Evolutionary conservation across 1,284 basidiomycete genomes (phyloP).

Genomic region (Sporisorium graminicola): DNA sequence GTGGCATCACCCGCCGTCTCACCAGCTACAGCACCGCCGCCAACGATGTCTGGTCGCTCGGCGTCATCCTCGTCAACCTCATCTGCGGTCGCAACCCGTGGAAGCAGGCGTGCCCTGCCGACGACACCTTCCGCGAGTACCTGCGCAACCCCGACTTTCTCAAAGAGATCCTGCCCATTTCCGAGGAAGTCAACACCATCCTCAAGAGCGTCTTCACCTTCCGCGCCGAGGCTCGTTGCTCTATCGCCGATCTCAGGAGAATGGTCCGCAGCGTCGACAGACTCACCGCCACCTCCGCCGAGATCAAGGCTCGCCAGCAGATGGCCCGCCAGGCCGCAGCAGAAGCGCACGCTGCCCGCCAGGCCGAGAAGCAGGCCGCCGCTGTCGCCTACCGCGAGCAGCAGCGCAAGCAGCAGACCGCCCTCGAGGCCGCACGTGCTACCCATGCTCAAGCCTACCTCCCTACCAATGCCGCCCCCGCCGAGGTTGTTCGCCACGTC

Average conservation of each 20-base stretch:
- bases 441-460: constrained; percentile 27
- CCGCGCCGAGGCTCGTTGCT: constrained; percentile 61
- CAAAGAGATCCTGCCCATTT: constrained; percentile 67
- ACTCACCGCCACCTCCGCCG: constrained; percentile 64
- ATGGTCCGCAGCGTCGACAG: constrained; percentile 58
- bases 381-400: constrained; percentile 36
- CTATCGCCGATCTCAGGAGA: constrained; percentile 56
- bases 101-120: constrained; percentile 79
- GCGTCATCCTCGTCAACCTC: constrained; percentile 91
- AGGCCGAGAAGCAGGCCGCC: constrained; percentile 45
- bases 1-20: constrained; percentile 74
- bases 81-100: constrained; percentile 89
- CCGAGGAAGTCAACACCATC: constrained; percentile 63
- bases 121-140: constrained; percentile 77
- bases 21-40: constrained; percentile 78
- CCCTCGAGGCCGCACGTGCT: constrained; percentile 38
- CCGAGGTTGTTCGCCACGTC: constrained; percentile 37
- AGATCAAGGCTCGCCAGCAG: constrained; percentile 54
- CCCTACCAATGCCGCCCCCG: constrained; percentile 4
- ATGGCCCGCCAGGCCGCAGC: constrained; percentile 44
- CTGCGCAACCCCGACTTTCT: constrained; percentile 65
- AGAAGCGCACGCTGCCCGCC: constrained; percentile 41
- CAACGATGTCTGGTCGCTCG: constrained; percentile 93
- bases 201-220: constrained; percentile 67
- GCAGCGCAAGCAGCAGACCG: constrained; percentile 43